Base-by-base conservation (phyloP, 2,329 filamentous ascomycete genomes). In the Neofusicoccum laricinum region DNA sequence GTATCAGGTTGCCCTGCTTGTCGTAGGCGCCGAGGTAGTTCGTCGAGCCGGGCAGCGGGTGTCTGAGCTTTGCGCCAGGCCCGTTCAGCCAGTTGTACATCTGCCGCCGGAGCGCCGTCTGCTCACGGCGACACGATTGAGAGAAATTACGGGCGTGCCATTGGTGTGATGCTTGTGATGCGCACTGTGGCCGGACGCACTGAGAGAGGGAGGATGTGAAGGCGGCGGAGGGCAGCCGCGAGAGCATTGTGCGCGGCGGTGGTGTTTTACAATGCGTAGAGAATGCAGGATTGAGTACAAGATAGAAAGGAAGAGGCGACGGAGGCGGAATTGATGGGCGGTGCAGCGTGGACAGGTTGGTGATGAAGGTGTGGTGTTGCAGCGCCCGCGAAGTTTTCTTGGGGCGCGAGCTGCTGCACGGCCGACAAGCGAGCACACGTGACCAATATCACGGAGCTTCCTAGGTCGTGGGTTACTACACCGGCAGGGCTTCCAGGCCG, bases 51-150 rank as follows among this genome's bases (percentile, higher is more conserved):
- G 79, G 78, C 2, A 84, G 69, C 46, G 82, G 82, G 12, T 82
- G 70, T 62, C 78, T 78, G 68, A 86, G 81, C 21, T 72, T 75
- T 67, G 73, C 74, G 10, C 84, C 84, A 32, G 83, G 81, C 0
- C 83, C 83, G 66, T 84, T 81, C 41, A 89, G 78, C 86, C 86
- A 89, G 66, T 77, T 75, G 69, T 83, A 86, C 80, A 88, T 87
- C 57, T 81, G 76, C 65, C 79, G 77, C 66, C 85, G 82, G 46
- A 84, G 79, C 68, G 78, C 78, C 48, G 84, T 87, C 64, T 79
- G 68, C 58, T 72, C 73, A 36, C 69, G 71, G 66, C 71, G 72
- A 69, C 73, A 71, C 68, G 76, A 73, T 50, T 76, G 74, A 65
- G 75, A 76, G 62, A 77, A 77, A 12, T 73, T 69, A 45, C 75